Evolutionary conservation across 768 basidiomycete genomes (phyloP).

Genomic region (Pleurotus tuber-regium): DNA sequence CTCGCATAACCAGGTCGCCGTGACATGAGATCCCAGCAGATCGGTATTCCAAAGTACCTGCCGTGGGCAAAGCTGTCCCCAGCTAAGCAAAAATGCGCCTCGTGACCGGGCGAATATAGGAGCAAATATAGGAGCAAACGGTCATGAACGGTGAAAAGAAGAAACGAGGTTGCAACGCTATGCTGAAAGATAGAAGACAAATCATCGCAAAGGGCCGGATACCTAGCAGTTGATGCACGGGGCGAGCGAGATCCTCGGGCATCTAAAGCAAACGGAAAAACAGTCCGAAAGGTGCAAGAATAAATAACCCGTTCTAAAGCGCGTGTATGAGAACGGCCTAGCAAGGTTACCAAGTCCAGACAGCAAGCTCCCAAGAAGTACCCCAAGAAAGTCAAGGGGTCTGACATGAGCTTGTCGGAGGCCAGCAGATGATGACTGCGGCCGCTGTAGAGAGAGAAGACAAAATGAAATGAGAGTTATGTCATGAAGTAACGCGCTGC

Average conservation of each 20-base stretch:
- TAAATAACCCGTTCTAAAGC: neutral
- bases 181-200: neutral
- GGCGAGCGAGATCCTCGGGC: neutral
- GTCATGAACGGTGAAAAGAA: neutral
- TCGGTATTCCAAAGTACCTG: neutral
- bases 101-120: neutral
- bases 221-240: neutral
- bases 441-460: too few species aligned
- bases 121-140: neutral
- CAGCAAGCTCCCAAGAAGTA: too few species aligned
- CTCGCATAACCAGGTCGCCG: slow-evolving; percentile 2
- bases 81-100: too few species aligned
- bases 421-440: too few species aligned
- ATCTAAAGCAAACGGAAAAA: neutral
- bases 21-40: neutral
- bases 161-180: neutral
- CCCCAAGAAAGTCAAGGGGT: too few species aligned
- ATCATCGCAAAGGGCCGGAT: neutral
- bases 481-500: too few species aligned
- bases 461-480: too few species aligned
- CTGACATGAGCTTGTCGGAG: too few species aligned
- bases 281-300: neutral
- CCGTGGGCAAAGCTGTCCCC: too few species aligned
- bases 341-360: too few species aligned
- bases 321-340: neutral